Conservation (phyloP, 1,284 basidiomycete species). For the Irpex lacteus region DNA sequence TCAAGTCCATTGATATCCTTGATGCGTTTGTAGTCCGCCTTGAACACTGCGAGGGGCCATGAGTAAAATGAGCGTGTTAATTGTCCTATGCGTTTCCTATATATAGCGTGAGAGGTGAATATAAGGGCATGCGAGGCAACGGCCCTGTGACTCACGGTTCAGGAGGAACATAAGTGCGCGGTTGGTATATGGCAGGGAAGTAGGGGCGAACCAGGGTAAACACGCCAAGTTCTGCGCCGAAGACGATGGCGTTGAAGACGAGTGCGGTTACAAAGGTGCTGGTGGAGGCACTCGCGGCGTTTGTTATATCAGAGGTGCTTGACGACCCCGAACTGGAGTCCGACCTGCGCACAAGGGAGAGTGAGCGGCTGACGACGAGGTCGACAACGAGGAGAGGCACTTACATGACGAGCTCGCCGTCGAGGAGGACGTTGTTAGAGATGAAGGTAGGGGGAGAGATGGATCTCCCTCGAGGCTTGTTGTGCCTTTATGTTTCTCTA, state of each 20-base stretch:
- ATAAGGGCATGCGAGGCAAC: not conserved
- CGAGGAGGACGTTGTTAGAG: not conserved
- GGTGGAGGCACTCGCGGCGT: conserved; percentile 31
- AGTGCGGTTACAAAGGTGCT: conserved; percentile 76
- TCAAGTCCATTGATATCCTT: conserved; percentile 84
- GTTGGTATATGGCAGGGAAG: conserved; percentile 80
- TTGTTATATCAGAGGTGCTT: conserved; percentile 7
- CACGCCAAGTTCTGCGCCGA: conserved; percentile 59
- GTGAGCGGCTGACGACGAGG: not conserved
- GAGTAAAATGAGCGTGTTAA: conserved; percentile 43
- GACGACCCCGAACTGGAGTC: not conserved
- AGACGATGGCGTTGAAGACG: conserved; percentile 68
- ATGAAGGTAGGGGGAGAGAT: not conserved
- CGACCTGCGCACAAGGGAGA: conserved; percentile 1
- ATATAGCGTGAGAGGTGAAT: not conserved
- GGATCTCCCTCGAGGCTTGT: not conserved
- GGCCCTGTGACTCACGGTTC: conserved; percentile 38
- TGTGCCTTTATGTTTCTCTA: not conserved
- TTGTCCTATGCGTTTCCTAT: conserved; percentile 53
- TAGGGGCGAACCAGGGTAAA: conserved; percentile 72
- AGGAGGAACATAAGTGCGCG: conserved; percentile 60
- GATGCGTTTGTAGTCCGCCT: conserved; percentile 59
- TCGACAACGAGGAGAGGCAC: not conserved
- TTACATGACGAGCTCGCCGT: not conserved
- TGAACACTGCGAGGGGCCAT: conserved; percentile 62